Percentiles rank a stretch among this genome's conserved stretches.
These are phyloP conservation scores for Angomonas ambiguus DNA, from an alignment of 208 protist genomes.

Conservation along the genomic window DNA sequence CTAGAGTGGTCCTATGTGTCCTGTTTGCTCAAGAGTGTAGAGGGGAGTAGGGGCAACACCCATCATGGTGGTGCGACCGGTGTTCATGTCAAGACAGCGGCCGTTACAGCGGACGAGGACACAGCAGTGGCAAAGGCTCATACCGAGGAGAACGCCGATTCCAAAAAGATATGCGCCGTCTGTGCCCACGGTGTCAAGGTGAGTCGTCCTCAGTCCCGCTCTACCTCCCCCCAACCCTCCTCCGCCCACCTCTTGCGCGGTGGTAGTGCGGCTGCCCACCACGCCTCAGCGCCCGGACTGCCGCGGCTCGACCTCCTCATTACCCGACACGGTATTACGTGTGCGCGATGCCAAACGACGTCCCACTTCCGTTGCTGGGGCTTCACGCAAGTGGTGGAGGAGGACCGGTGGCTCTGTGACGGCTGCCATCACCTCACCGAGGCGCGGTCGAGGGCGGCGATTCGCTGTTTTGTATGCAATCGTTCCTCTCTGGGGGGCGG, in stretches of 20 bases:
- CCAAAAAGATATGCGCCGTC: conserved; percentile 16
- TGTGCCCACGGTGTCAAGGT: conserved; percentile 28
- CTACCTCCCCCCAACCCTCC: neutral
- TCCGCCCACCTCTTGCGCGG: neutral
- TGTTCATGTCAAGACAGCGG: no score
- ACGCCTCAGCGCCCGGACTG: conserved; percentile 5
- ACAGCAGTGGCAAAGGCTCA: neutral
- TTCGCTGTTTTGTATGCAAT: conserved; percentile 45
- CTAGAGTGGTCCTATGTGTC: conserved; percentile 66
- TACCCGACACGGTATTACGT: conserved; percentile 29
- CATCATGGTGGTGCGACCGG: no score
- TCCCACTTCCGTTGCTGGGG: conserved; percentile 67
- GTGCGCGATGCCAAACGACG: conserved; percentile 38
- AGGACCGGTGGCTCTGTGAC: conserved; percentile 48
- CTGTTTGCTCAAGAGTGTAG: conserved; percentile 24
- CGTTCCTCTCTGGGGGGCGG: conserved; percentile 43
- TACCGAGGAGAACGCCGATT: neutral
- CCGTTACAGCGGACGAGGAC: no score
- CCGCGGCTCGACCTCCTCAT: conserved; percentile 6
- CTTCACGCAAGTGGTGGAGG: conserved; percentile 18
- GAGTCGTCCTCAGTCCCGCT: neutral
- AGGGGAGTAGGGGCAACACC: conserved; percentile 5
- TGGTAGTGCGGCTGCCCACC: neutral
- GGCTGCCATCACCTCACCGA: conserved; percentile 23
- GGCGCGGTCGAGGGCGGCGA: conserved; percentile 22